phyloP scores from a whole-genome alignment of 1,139 yeast genomes.

The Eremothecium sinecaudum region DNA sequence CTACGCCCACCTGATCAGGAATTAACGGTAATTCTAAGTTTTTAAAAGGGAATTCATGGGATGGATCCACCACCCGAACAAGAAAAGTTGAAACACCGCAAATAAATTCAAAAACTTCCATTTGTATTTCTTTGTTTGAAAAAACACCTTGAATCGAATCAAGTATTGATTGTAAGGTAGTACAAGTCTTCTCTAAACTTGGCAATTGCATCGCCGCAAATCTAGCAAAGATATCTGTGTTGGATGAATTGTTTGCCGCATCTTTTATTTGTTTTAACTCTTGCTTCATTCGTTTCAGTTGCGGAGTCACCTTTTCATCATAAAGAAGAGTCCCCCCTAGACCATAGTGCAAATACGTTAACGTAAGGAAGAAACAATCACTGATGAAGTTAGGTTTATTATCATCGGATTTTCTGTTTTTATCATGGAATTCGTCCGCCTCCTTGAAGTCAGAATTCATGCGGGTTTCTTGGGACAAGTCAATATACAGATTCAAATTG shows the following conservation, averaged over 20 bases:
- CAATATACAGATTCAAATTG: conserved; percentile 40
- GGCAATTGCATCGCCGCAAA: conserved; percentile 37
- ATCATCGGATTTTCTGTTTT: conserved; percentile 28
- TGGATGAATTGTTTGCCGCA: conserved; percentile 13
- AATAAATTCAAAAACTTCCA: conserved; percentile 65
- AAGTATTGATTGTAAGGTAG: conserved; percentile 37
- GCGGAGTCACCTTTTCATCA: conserved; percentile 44
- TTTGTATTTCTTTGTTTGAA: conserved; percentile 44
- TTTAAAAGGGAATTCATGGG: conserved; percentile 50
- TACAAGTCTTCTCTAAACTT: conserved; percentile 37
- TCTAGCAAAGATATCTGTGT: conserved; percentile 27
- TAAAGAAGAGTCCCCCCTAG: conserved; percentile 65
- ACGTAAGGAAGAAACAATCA: conserved; percentile 72
- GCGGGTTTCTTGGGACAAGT: conserved; percentile 73
- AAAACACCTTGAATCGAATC: conserved; percentile 54
- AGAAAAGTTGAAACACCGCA: conserved; percentile 69
- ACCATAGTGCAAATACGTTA: conserved; percentile 80
- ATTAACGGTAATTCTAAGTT: conserved; percentile 56
- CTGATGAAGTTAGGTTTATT: conserved; percentile 64
- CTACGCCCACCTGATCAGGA: conserved; percentile 41
- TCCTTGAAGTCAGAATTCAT: conserved; percentile 67
- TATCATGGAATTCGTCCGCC: conserved; percentile 47
- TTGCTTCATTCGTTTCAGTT: conserved; percentile 34
- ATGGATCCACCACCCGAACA: conserved; percentile 63
- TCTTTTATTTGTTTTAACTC: conserved; percentile 37